Conservation (phyloP, 495 filamentous ascomycete genomes). For the Filosporella fistucella region DNA sequence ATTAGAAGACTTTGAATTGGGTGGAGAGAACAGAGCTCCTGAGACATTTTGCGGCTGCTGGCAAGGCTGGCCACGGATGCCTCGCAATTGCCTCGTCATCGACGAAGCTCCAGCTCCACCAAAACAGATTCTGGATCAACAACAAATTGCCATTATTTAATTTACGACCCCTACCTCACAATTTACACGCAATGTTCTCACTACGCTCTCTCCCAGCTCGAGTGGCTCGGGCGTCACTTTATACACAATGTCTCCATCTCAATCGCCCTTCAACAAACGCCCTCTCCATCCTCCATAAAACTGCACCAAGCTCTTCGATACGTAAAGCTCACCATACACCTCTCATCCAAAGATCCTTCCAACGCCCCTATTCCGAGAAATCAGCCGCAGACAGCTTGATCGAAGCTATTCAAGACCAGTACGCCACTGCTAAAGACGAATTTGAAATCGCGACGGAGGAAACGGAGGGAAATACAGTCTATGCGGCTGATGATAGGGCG, state of each 20-base stretch:
- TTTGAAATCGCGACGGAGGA: conserved; percentile 55
- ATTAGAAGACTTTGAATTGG: too few species aligned
- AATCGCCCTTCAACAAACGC: not conserved
- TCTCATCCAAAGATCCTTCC: not conserved
- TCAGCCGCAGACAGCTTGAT: conserved; percentile 33
- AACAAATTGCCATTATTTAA: too few species aligned
- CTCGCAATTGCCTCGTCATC: too few species aligned
- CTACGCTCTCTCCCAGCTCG: conserved; percentile 8
- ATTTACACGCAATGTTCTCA: conserved; percentile 10
- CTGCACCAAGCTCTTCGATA: not conserved
- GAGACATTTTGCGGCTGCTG: too few species aligned
- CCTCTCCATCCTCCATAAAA: not conserved
- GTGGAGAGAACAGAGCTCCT: too few species aligned
- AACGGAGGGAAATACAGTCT: conserved; percentile 48
- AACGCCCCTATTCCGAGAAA: not conserved
- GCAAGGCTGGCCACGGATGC: too few species aligned
- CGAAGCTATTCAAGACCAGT: conserved; percentile 40
- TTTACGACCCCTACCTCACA: not conserved
- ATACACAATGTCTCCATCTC: conserved; percentile 9
- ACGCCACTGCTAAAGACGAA: conserved; percentile 45
- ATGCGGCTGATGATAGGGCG: conserved; percentile 46
- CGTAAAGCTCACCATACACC: not conserved
- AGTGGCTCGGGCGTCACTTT: not conserved
- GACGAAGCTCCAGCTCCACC: too few species aligned
- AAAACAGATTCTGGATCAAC: too few species aligned